Base-by-base conservation (phyloP, 2,329 filamentous ascomycete species). In the Aspergillus terreus region DNA sequence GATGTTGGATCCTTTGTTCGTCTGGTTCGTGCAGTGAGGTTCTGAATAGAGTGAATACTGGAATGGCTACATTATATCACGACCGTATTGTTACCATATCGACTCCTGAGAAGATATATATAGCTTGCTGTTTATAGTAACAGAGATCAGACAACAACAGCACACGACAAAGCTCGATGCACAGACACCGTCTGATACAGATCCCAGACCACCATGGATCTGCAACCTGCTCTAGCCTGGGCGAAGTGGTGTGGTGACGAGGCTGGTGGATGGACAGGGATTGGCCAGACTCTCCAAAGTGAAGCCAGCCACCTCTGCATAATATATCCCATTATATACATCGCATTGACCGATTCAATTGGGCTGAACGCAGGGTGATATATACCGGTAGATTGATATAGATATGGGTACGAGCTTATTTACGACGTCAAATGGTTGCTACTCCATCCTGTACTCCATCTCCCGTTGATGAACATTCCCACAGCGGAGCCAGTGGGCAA, bases 401-500 rank as follows among this genome's bases (percentile, higher is more conserved):
- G 27, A 30, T 17, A 6, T 17, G 35, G 35, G 6, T 4, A 38
- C 11, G 33, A 12, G 14, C 35, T 38, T 38, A 17, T 38, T 38
- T 6, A n/a, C 35, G 11, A 38, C 35, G 27, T 30, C 35, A 38
- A 38, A 2, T 6, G 35, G 6, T 15, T n/a, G 6, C 35, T 17
- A 42, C 40, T 42, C 40, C 40, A 42, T 42, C 40, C n/a, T n/a
- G 33, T 35, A 35, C 33, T 35, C 33, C 33, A 35, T n/a, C n/a
- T 42, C 11, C 40, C 40, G 19, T n/a, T 42, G 46, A 47, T 41
- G 21, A 38, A 27, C 27, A 51, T 47, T 50, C 38, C 49, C 49
- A 51, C 49, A 46, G 49, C 58, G 58, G 58, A 60, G 58, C 53
- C 46, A 51, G 58, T 59, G 57, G 55, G 53, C 55, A 57, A 55